phyloP scores from a whole-genome alignment of 176 grass and related monocot genomes.

The Dendrocalamus sinicus region DNA sequence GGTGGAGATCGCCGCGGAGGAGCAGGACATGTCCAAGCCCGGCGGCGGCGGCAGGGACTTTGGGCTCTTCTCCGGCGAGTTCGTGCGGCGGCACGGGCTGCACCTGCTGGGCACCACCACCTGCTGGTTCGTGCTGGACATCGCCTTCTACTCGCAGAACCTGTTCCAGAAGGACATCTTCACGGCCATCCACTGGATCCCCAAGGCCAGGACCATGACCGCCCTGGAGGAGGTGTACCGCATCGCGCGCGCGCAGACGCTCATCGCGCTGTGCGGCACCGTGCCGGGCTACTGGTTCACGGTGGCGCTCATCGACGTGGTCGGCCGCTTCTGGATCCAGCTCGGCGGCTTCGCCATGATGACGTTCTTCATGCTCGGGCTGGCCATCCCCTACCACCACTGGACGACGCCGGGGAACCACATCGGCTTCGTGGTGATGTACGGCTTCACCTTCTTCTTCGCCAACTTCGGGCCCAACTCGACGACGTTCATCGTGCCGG shows the following conservation, averaged over 20 bases:
- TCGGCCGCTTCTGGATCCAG: slow-evolving; percentile 62
- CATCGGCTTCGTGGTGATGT: slow-evolving; percentile 61
- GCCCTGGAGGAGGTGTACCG: slow-evolving; percentile 63
- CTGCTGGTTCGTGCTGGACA: slow-evolving; percentile 74
- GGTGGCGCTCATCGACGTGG: slow-evolving; percentile 54
- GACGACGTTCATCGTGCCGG: slow-evolving; percentile 71
- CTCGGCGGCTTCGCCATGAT: slow-evolving; percentile 51
- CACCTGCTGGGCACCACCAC: slow-evolving; percentile 55
- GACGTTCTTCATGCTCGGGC: slow-evolving; percentile 53
- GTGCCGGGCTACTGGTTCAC: slow-evolving; percentile 81
- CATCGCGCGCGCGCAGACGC: slow-evolving; percentile 66
- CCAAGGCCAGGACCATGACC: slow-evolving; percentile 54
- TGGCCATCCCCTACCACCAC: slow-evolving; percentile 62
- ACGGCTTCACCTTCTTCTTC: slow-evolving; percentile 66
- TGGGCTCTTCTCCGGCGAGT: slow-evolving; percentile 58
- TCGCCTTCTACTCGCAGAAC: slow-evolving; percentile 89
- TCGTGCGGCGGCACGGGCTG: slow-evolving; percentile 53
- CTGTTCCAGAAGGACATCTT: slow-evolving; percentile 89
- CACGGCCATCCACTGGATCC: slow-evolving; percentile 59
- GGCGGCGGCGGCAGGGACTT: slow-evolving; percentile 5
- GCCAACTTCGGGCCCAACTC: slow-evolving; percentile 74
- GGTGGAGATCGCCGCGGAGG: slow-evolving; percentile 49
- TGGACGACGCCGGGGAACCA: slow-evolving; percentile 56
- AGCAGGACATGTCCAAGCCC: slow-evolving; percentile 24
- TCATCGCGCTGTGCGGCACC: slow-evolving; percentile 72